These are phyloP conservation scores for Thermothelomyces thermophilus DNA, from an alignment of 2,329 filamentous ascomycete genomes.

Conservation along the genomic window DNA sequence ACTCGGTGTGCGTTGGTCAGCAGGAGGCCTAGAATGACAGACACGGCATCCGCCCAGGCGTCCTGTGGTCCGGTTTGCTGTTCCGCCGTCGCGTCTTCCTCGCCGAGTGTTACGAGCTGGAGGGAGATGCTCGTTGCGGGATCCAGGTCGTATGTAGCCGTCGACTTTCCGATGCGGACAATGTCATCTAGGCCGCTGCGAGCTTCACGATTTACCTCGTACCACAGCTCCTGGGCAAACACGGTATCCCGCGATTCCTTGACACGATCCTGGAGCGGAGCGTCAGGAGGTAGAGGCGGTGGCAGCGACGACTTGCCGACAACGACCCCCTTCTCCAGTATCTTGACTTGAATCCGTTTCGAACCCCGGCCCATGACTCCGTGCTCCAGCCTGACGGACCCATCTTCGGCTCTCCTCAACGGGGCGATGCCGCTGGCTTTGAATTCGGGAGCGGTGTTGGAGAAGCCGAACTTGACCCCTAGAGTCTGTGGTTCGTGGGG, in stretches of 20 bases:
- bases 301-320: constrained; percentile 52
- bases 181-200: constrained; percentile 64
- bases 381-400: constrained; percentile 67
- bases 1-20: constrained; percentile 73
- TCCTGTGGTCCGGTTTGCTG: constrained; percentile 34
- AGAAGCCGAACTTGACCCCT: constrained; percentile 83
- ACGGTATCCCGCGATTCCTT: constrained; percentile 71
- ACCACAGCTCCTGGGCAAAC: constrained; percentile 80
- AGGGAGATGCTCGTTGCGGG: constrained; percentile 54
- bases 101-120: constrained; percentile 58
- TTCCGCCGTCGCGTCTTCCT: constrained; percentile 31
- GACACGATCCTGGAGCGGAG: constrained; percentile 60
- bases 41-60: constrained; percentile 56
- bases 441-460: constrained; percentile 51
- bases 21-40: constrained; percentile 65
- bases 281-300: constrained; percentile 48
- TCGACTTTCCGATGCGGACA: constrained; percentile 56
- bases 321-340: constrained; percentile 51
- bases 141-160: constrained; percentile 50
- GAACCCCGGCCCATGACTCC: constrained; percentile 44
- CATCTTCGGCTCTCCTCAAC: constrained; percentile 66
- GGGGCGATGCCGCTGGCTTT: constrained; percentile 71
- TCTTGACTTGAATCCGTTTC: constrained; percentile 60
- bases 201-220: constrained; percentile 79
- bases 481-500: constrained; percentile 67